Evolutionary conservation across 345 rosid genomes (phyloP).

Genomic region (Boechera retrofracta): DNA sequence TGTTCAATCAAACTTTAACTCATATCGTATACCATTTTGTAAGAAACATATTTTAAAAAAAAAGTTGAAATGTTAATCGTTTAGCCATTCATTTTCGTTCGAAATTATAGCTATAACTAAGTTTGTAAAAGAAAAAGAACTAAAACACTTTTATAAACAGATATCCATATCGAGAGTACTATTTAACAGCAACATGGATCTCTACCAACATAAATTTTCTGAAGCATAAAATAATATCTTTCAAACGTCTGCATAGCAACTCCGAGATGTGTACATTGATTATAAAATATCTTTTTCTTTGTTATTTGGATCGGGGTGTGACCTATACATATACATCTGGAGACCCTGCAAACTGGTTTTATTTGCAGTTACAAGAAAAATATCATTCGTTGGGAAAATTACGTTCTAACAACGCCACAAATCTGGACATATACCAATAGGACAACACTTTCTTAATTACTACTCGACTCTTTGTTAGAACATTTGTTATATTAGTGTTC

Average conservation of each 20-base stretch:
- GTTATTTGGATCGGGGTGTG: background rate
- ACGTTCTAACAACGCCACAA: constrained; percentile 1
- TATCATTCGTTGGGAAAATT: background rate
- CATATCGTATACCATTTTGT: constrained; percentile 1
- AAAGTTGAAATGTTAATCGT: background rate
- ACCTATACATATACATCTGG: constrained; percentile 7
- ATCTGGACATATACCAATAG: background rate
- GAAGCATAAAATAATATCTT: background rate
- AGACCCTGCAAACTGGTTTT: background rate
- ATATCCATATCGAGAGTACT: background rate
- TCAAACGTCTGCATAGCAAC: background rate
- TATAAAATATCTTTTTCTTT: background rate
- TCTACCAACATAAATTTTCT: background rate
- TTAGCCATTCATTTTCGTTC: background rate
- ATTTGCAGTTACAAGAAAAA: background rate
- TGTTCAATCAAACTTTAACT: background rate
- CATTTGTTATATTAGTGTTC: constrained; percentile 4
- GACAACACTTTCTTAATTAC: background rate
- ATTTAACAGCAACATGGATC: background rate
- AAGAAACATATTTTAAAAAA: background rate
- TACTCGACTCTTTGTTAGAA: background rate
- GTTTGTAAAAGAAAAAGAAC: background rate
- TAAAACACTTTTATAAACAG: background rate
- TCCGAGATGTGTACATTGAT: background rate
- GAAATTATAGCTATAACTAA: background rate